Evolutionary conservation across 2,329 filamentous ascomycete genomes (phyloP).

Genomic region (Capronia epimyces): DNA sequence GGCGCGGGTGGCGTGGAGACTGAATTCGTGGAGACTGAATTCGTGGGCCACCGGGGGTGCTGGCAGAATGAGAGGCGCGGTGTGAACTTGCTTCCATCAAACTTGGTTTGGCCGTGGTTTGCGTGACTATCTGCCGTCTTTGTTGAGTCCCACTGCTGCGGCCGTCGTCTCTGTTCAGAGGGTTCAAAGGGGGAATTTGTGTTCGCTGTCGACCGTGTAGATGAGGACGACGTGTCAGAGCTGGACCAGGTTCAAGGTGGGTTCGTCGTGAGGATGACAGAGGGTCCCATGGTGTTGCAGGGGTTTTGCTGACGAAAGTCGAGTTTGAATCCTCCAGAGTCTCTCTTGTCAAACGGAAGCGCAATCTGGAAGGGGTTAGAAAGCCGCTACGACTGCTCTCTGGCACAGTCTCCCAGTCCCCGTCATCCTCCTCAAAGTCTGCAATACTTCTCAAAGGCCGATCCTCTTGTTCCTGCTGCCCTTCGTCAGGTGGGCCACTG

Average conservation of each 20-base stretch:
- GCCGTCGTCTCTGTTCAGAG: neutral
- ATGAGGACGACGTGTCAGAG: neutral
- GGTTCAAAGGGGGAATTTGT: neutral
- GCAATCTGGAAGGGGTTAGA: conserved; percentile 18
- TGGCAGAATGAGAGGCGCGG: neutral
- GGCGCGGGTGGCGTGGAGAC: neutral
- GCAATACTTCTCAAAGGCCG: neutral
- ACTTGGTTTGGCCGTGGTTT: neutral
- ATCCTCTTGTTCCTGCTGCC: neutral
- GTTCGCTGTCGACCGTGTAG: neutral
- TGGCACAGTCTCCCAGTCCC: conserved; percentile 12
- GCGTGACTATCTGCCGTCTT: neutral
- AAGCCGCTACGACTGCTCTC: conserved; percentile 18
- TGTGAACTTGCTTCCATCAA: neutral
- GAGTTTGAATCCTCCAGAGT: conserved; percentile 7
- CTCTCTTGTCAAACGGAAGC: conserved; percentile 17
- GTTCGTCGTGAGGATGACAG: neutral
- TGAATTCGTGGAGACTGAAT: neutral
- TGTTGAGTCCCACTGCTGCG: neutral
- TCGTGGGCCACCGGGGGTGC: neutral
- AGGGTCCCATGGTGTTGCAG: conserved; percentile 21
- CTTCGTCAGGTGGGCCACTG: neutral
- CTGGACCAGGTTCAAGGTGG: neutral
- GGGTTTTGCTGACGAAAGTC: conserved; percentile 5
- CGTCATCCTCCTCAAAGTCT: conserved; percentile 3